Percentiles rank a stretch among this genome's conserved stretches.
phyloP scores from a whole-genome alignment of 1,284 basidiomycete species.

The Phenoliferia sp. region DNA sequence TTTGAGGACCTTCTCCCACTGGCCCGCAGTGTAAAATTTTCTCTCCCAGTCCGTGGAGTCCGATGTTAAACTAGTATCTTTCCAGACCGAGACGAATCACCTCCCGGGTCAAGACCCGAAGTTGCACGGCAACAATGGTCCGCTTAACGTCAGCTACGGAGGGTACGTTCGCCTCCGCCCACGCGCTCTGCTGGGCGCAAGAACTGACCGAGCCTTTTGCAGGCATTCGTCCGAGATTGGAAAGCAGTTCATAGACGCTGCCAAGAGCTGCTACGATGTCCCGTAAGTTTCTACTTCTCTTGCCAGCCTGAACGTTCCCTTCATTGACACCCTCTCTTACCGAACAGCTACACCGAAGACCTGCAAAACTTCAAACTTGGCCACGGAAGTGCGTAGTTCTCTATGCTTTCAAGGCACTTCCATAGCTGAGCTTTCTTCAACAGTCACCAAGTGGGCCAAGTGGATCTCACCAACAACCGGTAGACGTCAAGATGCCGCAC shows the following conservation, averaged over 20 bases:
- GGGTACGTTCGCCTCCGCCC: not conserved
- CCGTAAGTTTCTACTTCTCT: not conserved
- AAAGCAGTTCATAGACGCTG: slow-evolving; percentile 6
- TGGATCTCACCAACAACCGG: slow-evolving; percentile 10
- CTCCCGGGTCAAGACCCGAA: slow-evolving; percentile 1
- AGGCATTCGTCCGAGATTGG: slow-evolving; percentile 5
- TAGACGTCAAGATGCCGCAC: slow-evolving; percentile 3
- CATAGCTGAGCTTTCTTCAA: not conserved
- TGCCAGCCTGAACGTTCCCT: not conserved
- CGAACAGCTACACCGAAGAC: not conserved
- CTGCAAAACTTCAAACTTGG: slow-evolving; percentile 12
- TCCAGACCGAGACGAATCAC: slow-evolving; percentile 11
- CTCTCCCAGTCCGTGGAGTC: too few relatives aligned
- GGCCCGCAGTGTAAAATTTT: not conserved
- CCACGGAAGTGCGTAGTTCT: slow-evolving; percentile 2
- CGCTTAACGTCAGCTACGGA: slow-evolving; percentile 8
- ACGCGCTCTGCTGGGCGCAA: not conserved
- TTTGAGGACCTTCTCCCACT: slow-evolving; percentile 8
- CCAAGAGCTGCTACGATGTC: slow-evolving; percentile 7
- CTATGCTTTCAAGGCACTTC: not conserved
- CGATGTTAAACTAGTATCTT: not conserved
- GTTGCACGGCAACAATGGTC: slow-evolving; percentile 8
- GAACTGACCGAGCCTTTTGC: not conserved
- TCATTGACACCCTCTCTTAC: not conserved
- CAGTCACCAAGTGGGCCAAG: slow-evolving; percentile 8